Base-by-base conservation (phyloP, 2,329 filamentous ascomycete species). In the Diaporthe sp. region DNA sequence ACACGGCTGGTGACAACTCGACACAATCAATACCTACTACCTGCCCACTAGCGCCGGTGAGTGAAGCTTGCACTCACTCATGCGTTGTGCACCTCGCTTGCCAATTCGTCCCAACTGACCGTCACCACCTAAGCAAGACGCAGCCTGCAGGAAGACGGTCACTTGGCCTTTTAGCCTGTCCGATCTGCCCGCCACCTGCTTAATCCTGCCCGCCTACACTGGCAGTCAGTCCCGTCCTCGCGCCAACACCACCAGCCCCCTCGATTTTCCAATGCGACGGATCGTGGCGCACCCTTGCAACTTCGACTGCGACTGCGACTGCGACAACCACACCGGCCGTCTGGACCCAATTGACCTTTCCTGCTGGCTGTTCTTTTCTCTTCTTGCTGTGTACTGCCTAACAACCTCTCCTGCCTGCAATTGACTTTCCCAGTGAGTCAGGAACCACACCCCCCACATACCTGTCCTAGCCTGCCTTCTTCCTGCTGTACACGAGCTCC, bases 161-260 rank as follows among this genome's bases (percentile, higher is more conserved):
- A 67, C 63, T 51, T 68, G 63, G 63, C 44, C 63, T 51, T 68
- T 68, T 68, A 57, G 60, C 47, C 61, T 57, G 31, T n/a, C 63
- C 44, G 34, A 55, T 37, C 55, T 65, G 71, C 75, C 71, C 75
- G 75, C 75, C 75, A 76, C 71, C 71, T 31, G 63, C 75, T 71
- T 76, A 74, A 61, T 65, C 58, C 58, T 76, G 61, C 75, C 61
- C 34, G 34, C 39, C 71, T 57, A 25, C 71, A 31, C 7, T 31
- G 28, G 20, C 13, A 42, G n/a, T n/a, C 53, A 47, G 42, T 37
- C 55, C 70, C 49, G 31, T 65, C 12, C 31, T 67, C 73, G 73
- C 72, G 60, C 73, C 70, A 87, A 61, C 73, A 71, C 67, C 65
- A 65, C 73, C 76, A 77, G 74, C 76, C 76, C 70, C 76, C 72